These are phyloP conservation scores for Paramecium octaurelia DNA, from an alignment of 73 alveolate genomes.

Conservation along the genomic window DNA sequence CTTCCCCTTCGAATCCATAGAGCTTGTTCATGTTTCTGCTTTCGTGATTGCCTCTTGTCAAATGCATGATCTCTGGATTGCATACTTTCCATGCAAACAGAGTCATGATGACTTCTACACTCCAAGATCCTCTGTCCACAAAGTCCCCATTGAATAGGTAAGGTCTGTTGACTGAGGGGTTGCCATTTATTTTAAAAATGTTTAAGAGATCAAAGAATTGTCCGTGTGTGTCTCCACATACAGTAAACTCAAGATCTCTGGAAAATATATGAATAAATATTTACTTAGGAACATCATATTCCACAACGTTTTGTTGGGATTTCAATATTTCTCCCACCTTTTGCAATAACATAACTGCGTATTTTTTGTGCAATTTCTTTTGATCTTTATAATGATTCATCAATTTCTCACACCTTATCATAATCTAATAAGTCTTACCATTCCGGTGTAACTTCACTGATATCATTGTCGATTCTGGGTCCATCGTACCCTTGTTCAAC, in stretches of 20 bases:
- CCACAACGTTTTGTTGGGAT: conserved; percentile 9
- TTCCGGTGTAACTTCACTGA: conserved; percentile 67
- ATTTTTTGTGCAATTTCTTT: conserved; percentile 90
- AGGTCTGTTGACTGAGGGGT: conserved; percentile 91
- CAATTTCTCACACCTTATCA: conserved; percentile 85
- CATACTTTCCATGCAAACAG: conserved; percentile 93
- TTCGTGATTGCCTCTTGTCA: conserved; percentile 98
- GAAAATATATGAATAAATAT: conserved; percentile 69
- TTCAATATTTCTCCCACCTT: conserved; percentile 72
- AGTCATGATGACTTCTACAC: conserved; percentile 92
- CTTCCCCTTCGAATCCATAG: conserved; percentile 98
- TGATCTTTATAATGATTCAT: conserved; percentile 81
- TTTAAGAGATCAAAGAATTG: conserved; percentile 92
- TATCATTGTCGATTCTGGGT: conserved; percentile 79
- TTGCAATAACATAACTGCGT: conserved; percentile 78
- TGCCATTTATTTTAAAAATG: conserved; percentile 91
- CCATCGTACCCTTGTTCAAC: conserved; percentile 87
- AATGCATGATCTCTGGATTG: conserved; percentile 90
- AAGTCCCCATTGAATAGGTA: conserved; percentile 98
- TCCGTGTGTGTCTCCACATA: conserved; percentile 99
- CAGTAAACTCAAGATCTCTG: conserved; percentile 88
- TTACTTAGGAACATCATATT: conserved; percentile 50
- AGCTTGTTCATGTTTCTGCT: conserved; percentile 82
- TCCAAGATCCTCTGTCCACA: conserved; percentile 97
- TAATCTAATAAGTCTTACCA: not conserved